Base-by-base conservation (phyloP, 1,139 yeast genomes). In the Saccharomyces uvarum region DNA sequence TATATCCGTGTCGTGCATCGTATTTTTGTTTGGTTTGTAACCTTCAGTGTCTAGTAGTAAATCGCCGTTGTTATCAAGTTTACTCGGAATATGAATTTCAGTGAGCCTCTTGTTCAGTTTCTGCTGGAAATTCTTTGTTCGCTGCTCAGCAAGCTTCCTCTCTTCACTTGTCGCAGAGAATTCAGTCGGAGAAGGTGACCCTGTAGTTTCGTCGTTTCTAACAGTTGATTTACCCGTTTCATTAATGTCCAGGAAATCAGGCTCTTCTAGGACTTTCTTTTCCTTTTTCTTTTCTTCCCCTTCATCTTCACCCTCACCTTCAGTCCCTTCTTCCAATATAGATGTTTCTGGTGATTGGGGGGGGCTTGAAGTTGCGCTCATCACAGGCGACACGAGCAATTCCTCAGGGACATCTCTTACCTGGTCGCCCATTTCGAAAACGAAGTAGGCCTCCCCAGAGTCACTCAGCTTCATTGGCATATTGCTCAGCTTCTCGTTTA, bases 361-460 rank as follows among this genome's bases (percentile, higher is more conserved):
- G 0, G 90, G 88, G 4, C 95, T 86, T 21, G 82, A 77, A 1
- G 81, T 74, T 0, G 97, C 96, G 44, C 96, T 87, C 28, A 89
- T 75, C 46, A 93, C 96, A 0, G 99, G 99, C 0, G 97, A 89
- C 0, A 99, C 90, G 61, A 89, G 80, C 58, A 89, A 78, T 59
- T 88, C 86, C 55, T 78, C 77, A 1, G 97, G 96, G 16, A 91
- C 86, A 52, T 80, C 79, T 14, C 76, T 78, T 27, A 72, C 70
- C 51, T 71, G 71, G 54, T 79, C 77, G 46, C 79, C 80, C 1
- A 97, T 88, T 66, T 91, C 97, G 73, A 93, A 91, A 51, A 93
- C 99, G 68, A 93, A 93, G 69, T 90, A 91, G 0, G 98, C 99
- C 70, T 93, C 99, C 27, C 99, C 99, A 2, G 96, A 97, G 58